A percentile compares a stretch with the other conserved stretches of the same genome.
phyloP scores from a whole-genome alignment of 2,329 filamentous ascomycete genomes.

The Mycosphaerella sp. region DNA sequence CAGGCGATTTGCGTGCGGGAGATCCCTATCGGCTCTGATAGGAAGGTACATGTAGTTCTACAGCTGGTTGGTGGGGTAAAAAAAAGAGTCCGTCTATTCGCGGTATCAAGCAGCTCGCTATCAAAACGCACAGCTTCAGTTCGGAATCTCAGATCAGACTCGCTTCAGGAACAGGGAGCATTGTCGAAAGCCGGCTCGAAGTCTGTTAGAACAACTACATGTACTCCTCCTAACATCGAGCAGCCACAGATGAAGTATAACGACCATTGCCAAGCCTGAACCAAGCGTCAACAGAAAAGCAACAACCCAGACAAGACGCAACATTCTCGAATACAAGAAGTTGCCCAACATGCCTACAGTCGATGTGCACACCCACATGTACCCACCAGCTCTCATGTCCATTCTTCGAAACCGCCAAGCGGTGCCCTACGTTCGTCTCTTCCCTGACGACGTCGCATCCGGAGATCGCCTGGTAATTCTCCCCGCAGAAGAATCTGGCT shows the following conservation, averaged over 20 bases:
- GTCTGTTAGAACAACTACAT: too few species aligned
- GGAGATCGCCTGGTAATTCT: conserved; percentile 52
- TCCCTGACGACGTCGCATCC: conserved; percentile 44
- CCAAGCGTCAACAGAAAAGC: not conserved
- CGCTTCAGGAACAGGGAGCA: not conserved
- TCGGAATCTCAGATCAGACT: not conserved
- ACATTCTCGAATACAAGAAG: not conserved
- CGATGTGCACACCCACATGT: conserved; percentile 59
- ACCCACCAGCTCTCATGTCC: conserved; percentile 48
- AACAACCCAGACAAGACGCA: conserved; percentile 4
- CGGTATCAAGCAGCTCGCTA: not conserved
- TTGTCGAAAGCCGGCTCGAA: not conserved
- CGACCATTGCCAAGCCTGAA: not conserved
- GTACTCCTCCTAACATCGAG: too few species aligned
- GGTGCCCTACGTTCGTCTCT: conserved; percentile 67
- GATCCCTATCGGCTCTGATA: conserved; percentile 13
- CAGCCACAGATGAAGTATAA: not conserved
- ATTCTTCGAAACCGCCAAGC: conserved; percentile 51
- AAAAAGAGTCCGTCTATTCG: not conserved
- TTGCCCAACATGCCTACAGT: conserved; percentile 39
- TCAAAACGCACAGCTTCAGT: not conserved
- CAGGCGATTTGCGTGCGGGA: conserved; percentile 8
- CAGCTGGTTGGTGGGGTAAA: conserved; percentile 9
- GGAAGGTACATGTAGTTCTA: conserved; percentile 3
- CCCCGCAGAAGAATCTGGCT: conserved; percentile 29